phyloP scores from a whole-genome alignment of 768 basidiomycete genomes.

The Xerocomellus chrysenteron region DNA sequence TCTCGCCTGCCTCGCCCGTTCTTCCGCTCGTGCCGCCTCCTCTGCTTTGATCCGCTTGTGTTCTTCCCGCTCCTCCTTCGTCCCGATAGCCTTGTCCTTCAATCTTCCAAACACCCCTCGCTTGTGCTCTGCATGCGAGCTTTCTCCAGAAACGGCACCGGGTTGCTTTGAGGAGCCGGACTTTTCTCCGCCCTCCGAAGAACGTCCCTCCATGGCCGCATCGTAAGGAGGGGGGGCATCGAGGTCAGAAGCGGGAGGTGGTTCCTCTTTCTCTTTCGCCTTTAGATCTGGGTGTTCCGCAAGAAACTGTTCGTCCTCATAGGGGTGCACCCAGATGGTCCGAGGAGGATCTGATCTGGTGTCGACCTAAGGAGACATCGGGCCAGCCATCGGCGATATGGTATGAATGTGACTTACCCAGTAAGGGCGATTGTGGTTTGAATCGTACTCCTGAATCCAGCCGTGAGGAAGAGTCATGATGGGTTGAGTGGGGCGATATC shows the following conservation, averaged over 20 bases:
- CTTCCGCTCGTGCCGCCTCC: conserved; percentile 26
- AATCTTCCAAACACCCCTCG: conserved; percentile 58
- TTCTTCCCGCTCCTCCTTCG: conserved; percentile 63
- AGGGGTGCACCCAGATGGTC: conserved; percentile 71
- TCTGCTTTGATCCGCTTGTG: conserved; percentile 34
- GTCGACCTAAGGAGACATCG: conserved; percentile 50
- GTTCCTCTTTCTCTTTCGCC: conserved; percentile 39
- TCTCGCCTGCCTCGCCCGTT: conserved; percentile 16
- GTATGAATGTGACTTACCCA: conserved; percentile 38
- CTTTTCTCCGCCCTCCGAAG: conserved; percentile 21
- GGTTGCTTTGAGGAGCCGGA: background rate
- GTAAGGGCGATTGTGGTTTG: conserved; percentile 42
- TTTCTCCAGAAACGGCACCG: background rate
- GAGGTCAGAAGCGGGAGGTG: background rate
- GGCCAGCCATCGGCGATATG: background rate
- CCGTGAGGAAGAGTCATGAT: conserved; percentile 49
- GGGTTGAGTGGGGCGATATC: background rate
- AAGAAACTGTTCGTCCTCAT: conserved; percentile 67
- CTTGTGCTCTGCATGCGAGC: conserved; percentile 31
- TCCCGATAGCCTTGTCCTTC: conserved; percentile 63
- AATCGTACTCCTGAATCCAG: conserved; percentile 54
- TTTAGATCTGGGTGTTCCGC: conserved; percentile 48
- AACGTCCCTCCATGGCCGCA: conserved; percentile 27
- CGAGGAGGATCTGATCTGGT: conserved; percentile 61
- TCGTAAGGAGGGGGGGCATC: conserved; percentile 31